Conservation (phyloP, 345 rosid species). For the Trapa bicornis region DNA sequence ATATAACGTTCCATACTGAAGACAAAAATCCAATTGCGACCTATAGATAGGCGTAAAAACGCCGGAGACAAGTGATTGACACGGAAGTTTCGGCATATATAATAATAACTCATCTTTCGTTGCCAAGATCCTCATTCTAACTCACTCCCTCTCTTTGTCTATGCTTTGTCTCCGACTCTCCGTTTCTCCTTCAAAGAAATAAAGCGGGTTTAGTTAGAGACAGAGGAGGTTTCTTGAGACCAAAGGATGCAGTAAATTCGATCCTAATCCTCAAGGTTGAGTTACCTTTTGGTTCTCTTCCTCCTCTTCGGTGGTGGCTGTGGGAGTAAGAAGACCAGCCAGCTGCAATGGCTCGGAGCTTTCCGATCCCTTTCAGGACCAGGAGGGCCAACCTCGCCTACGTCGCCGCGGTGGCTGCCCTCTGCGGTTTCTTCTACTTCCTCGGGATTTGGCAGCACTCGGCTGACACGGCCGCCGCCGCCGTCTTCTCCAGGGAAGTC, state of each 20-base stretch:
- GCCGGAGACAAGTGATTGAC: too few species aligned
- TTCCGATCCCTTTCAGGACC: slow-evolving; percentile 20
- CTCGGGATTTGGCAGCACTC: slow-evolving; percentile 45
- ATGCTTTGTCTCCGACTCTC: not conserved
- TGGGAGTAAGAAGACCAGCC: not conserved
- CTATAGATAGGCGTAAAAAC: too few species aligned
- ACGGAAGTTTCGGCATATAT: too few species aligned
- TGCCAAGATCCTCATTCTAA: not conserved
- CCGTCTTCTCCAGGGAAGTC: too few species aligned
- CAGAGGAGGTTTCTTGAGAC: slow-evolving; percentile 1
- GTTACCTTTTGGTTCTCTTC: too few species aligned
- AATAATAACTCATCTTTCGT: not conserved
- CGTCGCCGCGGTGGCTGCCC: slow-evolving; percentile 25
- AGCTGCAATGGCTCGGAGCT: slow-evolving; percentile 4
- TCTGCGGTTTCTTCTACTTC: slow-evolving; percentile 42
- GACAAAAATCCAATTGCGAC: too few species aligned
- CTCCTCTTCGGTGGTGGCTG: not conserved
- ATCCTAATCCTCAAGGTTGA: not conserved
- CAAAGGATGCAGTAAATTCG: not conserved
- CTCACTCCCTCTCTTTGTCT: not conserved
- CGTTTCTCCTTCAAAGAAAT: not conserved
- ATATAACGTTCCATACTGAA: too few species aligned
- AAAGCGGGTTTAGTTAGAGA: not conserved
- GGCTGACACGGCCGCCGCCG: slow-evolving; percentile 14
- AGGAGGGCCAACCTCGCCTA: slow-evolving; percentile 39